phyloP scores from a whole-genome alignment of 192 early-diverging fungal genomes.

The Coemansia asiatica region DNA sequence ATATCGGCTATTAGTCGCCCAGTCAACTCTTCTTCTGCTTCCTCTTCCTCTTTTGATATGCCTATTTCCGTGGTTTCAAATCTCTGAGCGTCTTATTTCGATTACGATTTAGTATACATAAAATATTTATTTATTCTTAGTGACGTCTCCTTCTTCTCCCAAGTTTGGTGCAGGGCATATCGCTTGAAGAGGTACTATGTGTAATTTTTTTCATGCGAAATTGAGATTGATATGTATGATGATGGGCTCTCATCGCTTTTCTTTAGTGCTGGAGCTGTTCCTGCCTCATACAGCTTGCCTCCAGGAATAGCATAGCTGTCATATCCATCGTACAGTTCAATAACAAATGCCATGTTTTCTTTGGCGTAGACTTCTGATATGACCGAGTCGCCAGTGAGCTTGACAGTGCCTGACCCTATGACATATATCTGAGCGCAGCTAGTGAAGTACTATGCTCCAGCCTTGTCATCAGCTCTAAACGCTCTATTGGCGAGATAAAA shows the following conservation, averaged over 20 bases:
- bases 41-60: not conserved
- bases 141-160: no score
- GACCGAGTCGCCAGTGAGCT: not conserved
- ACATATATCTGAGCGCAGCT: conserved; percentile 10
- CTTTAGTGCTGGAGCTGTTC: not conserved
- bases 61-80: not conserved
- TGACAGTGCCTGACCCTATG: not conserved
- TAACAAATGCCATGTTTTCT: not conserved
- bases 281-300: not conserved
- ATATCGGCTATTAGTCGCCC: not conserved
- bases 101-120: no score
- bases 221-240: no score
- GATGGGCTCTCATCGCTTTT: no score
- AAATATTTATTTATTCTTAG: no score
- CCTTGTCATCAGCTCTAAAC: not conserved
- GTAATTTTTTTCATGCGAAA: no score
- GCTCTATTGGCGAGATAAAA: not conserved
- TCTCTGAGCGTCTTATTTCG: no score
- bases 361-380: not conserved
- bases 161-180: no score
- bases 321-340: not conserved
- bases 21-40: not conserved
- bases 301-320: conserved; percentile 9
- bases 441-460: conserved; percentile 2
- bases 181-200: no score